These are phyloP conservation scores for Batkoa obscura DNA, from an alignment of 371 early-diverging fungal genomes.

Conservation along the genomic window DNA sequence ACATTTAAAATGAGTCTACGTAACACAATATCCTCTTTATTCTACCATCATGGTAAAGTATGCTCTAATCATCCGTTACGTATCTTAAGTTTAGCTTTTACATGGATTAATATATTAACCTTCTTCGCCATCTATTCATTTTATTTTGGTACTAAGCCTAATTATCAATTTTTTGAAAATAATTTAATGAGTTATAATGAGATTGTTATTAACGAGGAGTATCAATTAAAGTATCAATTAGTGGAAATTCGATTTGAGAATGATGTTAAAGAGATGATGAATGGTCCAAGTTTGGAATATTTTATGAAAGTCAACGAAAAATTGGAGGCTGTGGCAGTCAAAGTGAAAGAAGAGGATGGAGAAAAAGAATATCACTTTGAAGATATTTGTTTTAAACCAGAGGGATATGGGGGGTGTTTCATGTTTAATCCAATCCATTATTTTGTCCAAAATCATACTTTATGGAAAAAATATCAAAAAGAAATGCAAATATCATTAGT, in stretches of 20 bases:
- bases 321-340: too few species aligned
- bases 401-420: too few species aligned
- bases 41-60: constrained; percentile 10
- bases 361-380: too few species aligned
- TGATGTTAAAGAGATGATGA: not conserved
- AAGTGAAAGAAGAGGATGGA: too few species aligned
- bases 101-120: constrained; percentile 11
- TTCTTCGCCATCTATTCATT: not conserved
- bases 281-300: not conserved
- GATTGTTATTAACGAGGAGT: not conserved
- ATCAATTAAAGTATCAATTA: not conserved
- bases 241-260: not conserved
- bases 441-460: too few species aligned
- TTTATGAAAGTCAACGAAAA: too few species aligned
- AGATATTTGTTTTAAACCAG: too few species aligned
- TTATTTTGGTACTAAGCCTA: not conserved
- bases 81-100: constrained; percentile 9
- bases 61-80: constrained; percentile 10
- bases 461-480: too few species aligned
- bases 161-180: not conserved
- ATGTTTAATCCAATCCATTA: too few species aligned
- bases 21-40: too few species aligned
- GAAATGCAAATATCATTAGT: too few species aligned
- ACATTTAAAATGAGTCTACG: too few species aligned
- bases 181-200: not conserved